Percentiles rank a stretch among this genome's conserved stretches.
phyloP scores from a whole-genome alignment of 345 rosid genomes.

The Brassica juncea region DNA sequence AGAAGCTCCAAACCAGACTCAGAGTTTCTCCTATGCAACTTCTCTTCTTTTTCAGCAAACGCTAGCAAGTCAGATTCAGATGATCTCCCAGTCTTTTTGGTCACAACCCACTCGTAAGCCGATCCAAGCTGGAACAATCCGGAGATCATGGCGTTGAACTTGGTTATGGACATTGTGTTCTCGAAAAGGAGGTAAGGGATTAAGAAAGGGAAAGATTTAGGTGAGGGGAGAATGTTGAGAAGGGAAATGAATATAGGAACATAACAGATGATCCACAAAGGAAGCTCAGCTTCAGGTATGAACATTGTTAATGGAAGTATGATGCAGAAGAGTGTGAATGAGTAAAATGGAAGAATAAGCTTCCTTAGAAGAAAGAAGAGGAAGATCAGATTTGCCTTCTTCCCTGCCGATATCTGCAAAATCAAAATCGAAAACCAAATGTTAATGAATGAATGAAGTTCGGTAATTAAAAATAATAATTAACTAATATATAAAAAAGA shows the following conservation, averaged over 20 bases:
- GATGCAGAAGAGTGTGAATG: constrained; percentile 88
- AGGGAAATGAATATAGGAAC: constrained; percentile 80
- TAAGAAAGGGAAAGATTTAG: constrained; percentile 89
- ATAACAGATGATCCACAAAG: constrained; percentile 86
- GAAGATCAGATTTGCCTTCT: constrained; percentile 77
- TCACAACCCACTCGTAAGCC: constrained; percentile 90
- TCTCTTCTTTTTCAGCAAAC: constrained; percentile 78
- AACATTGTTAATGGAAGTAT: constrained; percentile 93
- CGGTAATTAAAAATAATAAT: background rate
- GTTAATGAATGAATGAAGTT: too few relatives aligned
- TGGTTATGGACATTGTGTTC: constrained; percentile 68
- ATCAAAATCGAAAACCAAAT: background rate
- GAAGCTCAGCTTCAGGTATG: constrained; percentile 84
- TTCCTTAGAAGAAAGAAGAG: constrained; percentile 89
- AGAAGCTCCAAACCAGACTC: constrained; percentile 76
- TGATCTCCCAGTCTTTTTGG: constrained; percentile 86
- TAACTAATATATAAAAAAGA: too few relatives aligned
- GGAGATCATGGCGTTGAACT: constrained; percentile 93
- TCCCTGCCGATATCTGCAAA: constrained; percentile 65
- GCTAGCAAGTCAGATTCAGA: constrained; percentile 81
- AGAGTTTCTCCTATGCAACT: constrained; percentile 61
- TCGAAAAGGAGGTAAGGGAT: constrained; percentile 60
- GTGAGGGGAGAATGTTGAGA: constrained; percentile 76
- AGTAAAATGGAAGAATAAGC: constrained; percentile 86
- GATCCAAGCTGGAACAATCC: constrained; percentile 90